These are phyloP conservation scores for Artomyces pyxidatus DNA, from an alignment of 768 basidiomycete species.

Conservation along the genomic window DNA sequence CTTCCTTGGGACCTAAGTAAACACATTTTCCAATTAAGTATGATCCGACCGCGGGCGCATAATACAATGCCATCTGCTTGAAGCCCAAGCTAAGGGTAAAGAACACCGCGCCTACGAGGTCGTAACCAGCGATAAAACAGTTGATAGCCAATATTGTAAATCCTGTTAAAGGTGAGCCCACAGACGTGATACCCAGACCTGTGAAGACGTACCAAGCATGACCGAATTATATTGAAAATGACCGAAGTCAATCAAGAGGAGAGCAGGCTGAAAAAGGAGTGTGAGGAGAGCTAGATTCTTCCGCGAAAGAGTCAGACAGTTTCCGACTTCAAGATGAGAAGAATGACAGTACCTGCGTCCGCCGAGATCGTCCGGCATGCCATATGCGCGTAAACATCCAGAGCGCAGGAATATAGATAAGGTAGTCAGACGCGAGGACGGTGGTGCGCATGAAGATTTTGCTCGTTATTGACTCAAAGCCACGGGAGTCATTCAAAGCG, in stretches of 20 bases:
- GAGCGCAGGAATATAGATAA: conserved; percentile 72
- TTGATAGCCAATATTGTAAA: conserved; percentile 62
- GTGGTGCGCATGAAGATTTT: conserved; percentile 77
- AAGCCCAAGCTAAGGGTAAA: conserved; percentile 86
- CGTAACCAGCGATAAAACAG: conserved; percentile 59
- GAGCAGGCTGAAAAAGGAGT: conserved; percentile 74
- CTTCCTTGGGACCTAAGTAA: conserved; percentile 59
- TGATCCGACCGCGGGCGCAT: conserved; percentile 85
- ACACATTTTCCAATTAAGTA: conserved; percentile 88
- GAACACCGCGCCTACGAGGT: conserved; percentile 65
- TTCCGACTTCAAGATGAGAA: not conserved
- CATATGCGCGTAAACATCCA: conserved; percentile 57
- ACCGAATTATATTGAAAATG: conserved; percentile 96
- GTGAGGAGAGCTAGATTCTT: conserved; percentile 63
- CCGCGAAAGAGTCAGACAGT: not conserved
- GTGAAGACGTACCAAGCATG: conserved; percentile 63
- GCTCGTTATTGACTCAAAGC: conserved; percentile 57
- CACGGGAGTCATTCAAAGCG: conserved; percentile 58
- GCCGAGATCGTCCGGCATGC: conserved; percentile 60
- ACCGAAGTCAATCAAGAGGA: conserved; percentile 82
- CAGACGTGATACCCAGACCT: not conserved
- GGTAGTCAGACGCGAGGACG: conserved; percentile 58
- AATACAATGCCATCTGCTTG: conserved; percentile 96
- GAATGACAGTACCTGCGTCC: conserved; percentile 59
- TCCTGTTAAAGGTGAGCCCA: conserved; percentile 30